Base-by-base conservation (phyloP, 2,329 filamentous ascomycete species). In the Alternaria ventricosa region DNA sequence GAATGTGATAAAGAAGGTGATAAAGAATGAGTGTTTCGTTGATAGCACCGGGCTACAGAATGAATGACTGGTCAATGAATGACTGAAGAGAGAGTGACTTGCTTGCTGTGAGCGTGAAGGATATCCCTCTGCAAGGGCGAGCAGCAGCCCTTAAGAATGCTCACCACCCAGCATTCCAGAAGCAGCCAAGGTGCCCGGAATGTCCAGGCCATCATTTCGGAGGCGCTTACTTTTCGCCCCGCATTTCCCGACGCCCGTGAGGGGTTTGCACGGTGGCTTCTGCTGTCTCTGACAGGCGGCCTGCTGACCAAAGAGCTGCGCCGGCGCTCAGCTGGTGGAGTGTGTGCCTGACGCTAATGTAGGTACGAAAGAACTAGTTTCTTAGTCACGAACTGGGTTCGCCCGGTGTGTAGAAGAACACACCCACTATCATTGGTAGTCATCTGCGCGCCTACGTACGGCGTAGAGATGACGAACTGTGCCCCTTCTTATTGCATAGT, bases 31-130 rank as follows among this genome's bases (percentile, higher is more conserved):
- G 55, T 65, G 51, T 57, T 33, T 53, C 9, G 49, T 57, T 59
- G 54, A 65, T 71, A 75, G 74, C 74, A 74, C 73, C 73, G 69
- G 74, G 74, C 56, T 76, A 73, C 69, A 47, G 50, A 64, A 75
- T 74, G 57, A 60, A 64, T 67, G 70, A 69, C 59, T 67, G 57
- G 71, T 71, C 70, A 71, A 72, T 59, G 58, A 67, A 45, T 67
- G 71, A 74, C 71, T 64, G 65, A 49, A 33, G 53, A 72, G 64
- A 64, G 70, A 71, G 64, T 72, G 72, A 73, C 66, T 71, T 60
- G 63, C 56, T 63, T 30, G 54, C 23, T 55, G 30, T 45, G 45
- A 69, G 66, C 61, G 60, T 66, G 54, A 45, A 43, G 56, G 55
- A 61, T 61, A 60, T 13, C n/a, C 15, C 25, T 20, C 6, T 41